These are phyloP conservation scores for Spencermartinsiella ligniputridi DNA, from an alignment of 1,139 yeast species.

Conservation along the genomic window DNA sequence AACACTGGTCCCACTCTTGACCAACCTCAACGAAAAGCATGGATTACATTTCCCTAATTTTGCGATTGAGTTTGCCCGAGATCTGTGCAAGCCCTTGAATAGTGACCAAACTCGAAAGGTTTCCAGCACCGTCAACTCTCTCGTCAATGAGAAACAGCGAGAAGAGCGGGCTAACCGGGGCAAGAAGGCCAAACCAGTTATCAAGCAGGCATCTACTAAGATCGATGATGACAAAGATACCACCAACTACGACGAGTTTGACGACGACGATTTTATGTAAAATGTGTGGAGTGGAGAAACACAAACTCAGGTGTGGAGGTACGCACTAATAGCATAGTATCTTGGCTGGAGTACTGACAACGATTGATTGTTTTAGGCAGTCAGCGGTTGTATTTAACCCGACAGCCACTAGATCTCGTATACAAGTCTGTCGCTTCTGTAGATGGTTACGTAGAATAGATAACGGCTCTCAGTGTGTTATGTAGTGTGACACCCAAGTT, in stretches of 20 bases:
- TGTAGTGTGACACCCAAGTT: too few species aligned
- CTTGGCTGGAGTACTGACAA: too few species aligned
- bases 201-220: constrained; percentile 71
- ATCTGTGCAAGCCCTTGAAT: constrained; percentile 71
- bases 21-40: constrained; percentile 53
- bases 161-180: constrained; percentile 96
- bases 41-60: constrained; percentile 64
- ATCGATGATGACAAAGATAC: constrained; percentile 70
- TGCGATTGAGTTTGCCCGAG: constrained; percentile 83
- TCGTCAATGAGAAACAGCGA: constrained; percentile 80
- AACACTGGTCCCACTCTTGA: constrained; percentile 63
- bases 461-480: too few species aligned
- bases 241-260: constrained; percentile 51
- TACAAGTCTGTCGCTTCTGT: too few species aligned
- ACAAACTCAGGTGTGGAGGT: too few species aligned
- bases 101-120: constrained; percentile 84
- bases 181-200: constrained; percentile 86
- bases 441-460: too few species aligned
- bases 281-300: too few species aligned
- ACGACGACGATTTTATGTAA: constrained; percentile 89
- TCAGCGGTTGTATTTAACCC: too few species aligned
- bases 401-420: too few species aligned
- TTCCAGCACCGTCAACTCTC: constrained; percentile 74
- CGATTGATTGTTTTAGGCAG: too few species aligned
- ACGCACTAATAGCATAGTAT: too few species aligned